Percentiles rank a stretch among this genome's conserved stretches.
These are phyloP conservation scores for Pholiota conissans DNA, from an alignment of 768 basidiomycete species.

Conservation along the genomic window DNA sequence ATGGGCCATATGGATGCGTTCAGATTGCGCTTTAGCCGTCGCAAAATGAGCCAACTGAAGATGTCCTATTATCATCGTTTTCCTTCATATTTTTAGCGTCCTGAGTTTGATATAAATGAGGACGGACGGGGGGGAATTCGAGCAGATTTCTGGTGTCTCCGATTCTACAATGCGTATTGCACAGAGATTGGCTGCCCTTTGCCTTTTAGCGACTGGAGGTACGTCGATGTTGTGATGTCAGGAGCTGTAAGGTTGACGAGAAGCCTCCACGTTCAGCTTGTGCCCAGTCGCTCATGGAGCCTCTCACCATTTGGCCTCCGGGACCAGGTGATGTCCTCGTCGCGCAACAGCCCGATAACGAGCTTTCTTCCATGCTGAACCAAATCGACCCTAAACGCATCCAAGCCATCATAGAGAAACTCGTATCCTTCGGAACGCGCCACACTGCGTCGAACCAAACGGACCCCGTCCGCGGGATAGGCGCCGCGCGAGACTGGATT, in stretches of 20 bases:
- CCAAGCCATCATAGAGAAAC: slow-evolving; percentile 46
- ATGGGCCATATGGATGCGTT: slow-evolving; percentile 14
- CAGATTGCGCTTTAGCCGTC: neutral
- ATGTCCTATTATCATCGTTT: neutral
- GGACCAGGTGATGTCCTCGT: slow-evolving; percentile 44
- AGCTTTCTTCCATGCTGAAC: slow-evolving; percentile 46
- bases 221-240: neutral
- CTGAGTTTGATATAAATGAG: neutral
- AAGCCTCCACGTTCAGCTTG: slow-evolving; percentile 7
- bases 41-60: neutral
- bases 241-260: neutral
- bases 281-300: slow-evolving; percentile 16
- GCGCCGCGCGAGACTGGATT: slow-evolving; percentile 58
- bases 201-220: slow-evolving; percentile 17
- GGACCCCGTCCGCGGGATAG: slow-evolving; percentile 51
- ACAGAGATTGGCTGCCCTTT: slow-evolving; percentile 7
- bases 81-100: slow-evolving; percentile 2
- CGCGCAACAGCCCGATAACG: slow-evolving; percentile 42
- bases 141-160: neutral
- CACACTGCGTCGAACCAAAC: slow-evolving; percentile 55
- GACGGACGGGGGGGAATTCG: neutral
- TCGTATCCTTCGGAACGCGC: slow-evolving; percentile 56
- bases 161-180: slow-evolving; percentile 9
- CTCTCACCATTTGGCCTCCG: slow-evolving; percentile 38
- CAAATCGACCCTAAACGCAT: slow-evolving; percentile 46